These are phyloP conservation scores for Trichoderma polysporum DNA, from an alignment of 2,329 filamentous ascomycete species.

Conservation along the genomic window DNA sequence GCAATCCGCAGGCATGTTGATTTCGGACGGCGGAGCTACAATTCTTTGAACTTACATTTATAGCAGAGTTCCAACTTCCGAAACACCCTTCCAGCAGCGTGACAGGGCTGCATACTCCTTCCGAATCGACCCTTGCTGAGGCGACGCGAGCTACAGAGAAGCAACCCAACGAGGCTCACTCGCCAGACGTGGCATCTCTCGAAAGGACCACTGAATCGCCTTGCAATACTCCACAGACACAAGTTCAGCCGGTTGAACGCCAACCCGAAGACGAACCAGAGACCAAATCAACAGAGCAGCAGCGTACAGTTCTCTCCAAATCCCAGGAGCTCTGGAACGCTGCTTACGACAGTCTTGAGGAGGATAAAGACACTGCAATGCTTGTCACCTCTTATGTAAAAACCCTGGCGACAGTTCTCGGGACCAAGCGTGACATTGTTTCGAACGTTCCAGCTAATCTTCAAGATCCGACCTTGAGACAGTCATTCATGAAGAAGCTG, in stretches of 20 bases:
- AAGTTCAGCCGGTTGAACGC: no score
- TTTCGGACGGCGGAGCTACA: no score
- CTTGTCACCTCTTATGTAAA: constrained; percentile 6
- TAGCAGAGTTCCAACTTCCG: no score
- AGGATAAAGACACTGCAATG: constrained; percentile 4
- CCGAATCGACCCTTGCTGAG: no score
- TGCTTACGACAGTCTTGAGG: constrained; percentile 3
- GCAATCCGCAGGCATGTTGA: not conserved
- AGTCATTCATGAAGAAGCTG: not conserved
- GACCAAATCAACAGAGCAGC: not conserved
- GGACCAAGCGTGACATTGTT: not conserved
- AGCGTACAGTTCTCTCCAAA: not conserved
- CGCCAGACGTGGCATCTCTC: no score
- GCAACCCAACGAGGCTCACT: no score
- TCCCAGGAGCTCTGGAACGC: constrained; percentile 12
- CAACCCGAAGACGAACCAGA: not conserved
- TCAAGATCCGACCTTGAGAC: not conserved
- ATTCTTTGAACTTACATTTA: no score
- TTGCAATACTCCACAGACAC: no score
- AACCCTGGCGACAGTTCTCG: constrained; percentile 9
- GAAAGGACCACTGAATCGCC: no score
- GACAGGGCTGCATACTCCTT: no score
- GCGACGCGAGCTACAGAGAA: no score
- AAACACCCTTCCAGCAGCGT: no score
- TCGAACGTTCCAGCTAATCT: not conserved